These are phyloP conservation scores for Suillus decipiens DNA, from an alignment of 768 basidiomycete genomes.

Conservation along the genomic window DNA sequence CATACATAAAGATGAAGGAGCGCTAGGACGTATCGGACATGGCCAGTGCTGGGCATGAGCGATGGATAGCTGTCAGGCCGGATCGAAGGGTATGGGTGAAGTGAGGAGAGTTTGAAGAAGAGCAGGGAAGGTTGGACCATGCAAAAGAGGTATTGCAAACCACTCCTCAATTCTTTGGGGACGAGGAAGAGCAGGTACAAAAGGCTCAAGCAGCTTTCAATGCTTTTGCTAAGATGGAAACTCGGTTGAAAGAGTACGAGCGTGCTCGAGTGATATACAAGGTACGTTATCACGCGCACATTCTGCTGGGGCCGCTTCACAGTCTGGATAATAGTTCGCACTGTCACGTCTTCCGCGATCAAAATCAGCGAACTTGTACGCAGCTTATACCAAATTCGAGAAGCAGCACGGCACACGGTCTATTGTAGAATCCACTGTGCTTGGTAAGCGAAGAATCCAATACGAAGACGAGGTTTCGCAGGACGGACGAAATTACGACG, in stretches of 20 bases:
- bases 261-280: conserved; percentile 97
- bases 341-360: conserved; percentile 88
- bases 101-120: conserved; percentile 87
- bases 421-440: conserved; percentile 89
- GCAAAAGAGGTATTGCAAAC: conserved; percentile 89
- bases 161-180: conserved; percentile 86
- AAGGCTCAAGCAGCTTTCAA: conserved; percentile 90
- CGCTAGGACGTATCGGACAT: conserved; percentile 90
- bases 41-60: conserved; percentile 90
- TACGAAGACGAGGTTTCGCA: conserved; percentile 95
- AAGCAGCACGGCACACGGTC: conserved; percentile 93
- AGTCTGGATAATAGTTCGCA: conserved; percentile 68
- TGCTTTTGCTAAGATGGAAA: conserved; percentile 98
- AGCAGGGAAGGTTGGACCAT: conserved; percentile 63
- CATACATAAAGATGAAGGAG: conserved; percentile 98
- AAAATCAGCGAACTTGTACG: conserved; percentile 85
- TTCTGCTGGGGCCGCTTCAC: conserved; percentile 6
- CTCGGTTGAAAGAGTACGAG: conserved; percentile 92
- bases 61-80: conserved; percentile 77
- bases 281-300: conserved; percentile 40
- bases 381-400: conserved; percentile 95
- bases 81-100: conserved; percentile 86
- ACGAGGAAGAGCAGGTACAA: conserved; percentile 83
- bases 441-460: conserved; percentile 97
- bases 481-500: conserved; percentile 93